phyloP scores from a whole-genome alignment of 345 rosid species.

The Murraya paniculata region DNA sequence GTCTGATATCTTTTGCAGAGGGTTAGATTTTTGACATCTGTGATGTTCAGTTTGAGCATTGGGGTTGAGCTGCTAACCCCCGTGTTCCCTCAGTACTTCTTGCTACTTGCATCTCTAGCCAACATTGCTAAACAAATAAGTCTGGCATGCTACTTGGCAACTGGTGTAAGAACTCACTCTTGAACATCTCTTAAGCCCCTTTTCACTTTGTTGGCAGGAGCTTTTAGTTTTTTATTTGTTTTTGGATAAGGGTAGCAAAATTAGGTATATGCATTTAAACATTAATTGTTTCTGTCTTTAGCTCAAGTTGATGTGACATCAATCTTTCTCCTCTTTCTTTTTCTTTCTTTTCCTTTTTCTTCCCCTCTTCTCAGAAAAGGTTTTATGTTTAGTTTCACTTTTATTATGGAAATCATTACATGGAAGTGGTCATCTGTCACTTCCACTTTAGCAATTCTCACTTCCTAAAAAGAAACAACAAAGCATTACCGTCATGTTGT shows the following conservation, averaged over 20 bases:
- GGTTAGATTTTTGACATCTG: conserved; percentile 79
- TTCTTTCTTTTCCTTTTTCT: neutral
- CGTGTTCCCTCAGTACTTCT: conserved; percentile 64
- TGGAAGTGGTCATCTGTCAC: neutral
- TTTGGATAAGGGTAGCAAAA: neutral
- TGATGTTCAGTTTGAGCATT: conserved; percentile 81
- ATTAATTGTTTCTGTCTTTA: neutral
- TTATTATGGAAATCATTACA: neutral
- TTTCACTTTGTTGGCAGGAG: neutral
- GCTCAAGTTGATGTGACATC: neutral
- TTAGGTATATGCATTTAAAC: neutral
- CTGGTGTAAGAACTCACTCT: conserved; percentile 62
- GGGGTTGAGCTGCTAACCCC: conserved; percentile 93
- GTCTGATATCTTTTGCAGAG: conserved; percentile 46
- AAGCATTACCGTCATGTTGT: neutral
- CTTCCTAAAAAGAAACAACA: neutral
- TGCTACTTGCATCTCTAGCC: conserved; percentile 80
- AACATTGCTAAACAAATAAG: conserved; percentile 95
- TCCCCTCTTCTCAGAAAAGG: neutral
- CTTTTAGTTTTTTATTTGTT: neutral
- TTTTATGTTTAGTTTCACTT: neutral
- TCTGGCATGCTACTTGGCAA: conserved; percentile 75
- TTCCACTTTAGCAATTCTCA: neutral
- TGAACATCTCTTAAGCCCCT: neutral
- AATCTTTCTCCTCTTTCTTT: neutral